Conservation (phyloP, 495 filamentous ascomycete species). For the Penicillium parvum region DNA sequence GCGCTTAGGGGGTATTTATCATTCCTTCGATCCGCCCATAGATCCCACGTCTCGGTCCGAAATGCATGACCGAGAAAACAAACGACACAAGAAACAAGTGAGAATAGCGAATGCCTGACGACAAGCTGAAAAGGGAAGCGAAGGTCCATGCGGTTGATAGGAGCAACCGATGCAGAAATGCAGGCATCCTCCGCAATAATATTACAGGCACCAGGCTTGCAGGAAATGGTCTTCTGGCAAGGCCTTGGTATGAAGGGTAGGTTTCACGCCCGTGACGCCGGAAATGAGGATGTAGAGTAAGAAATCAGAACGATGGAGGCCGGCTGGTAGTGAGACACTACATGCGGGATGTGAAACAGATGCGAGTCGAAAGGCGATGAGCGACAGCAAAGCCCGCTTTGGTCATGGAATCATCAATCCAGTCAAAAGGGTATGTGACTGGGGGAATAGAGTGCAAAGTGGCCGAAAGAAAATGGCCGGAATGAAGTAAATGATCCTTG, state of each 20-base stretch:
- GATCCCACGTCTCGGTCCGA: slow-evolving; percentile 5
- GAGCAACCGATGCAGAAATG: slow-evolving; percentile 11
- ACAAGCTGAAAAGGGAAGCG: slow-evolving; percentile 15
- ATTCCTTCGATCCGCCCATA: slow-evolving; percentile 10
- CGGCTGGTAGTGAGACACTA: not conserved
- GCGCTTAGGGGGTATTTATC: slow-evolving; percentile 27
- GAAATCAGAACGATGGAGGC: slow-evolving; percentile 1
- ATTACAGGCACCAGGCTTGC: slow-evolving; percentile 25
- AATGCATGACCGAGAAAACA: slow-evolving; percentile 11
- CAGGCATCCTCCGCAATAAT: slow-evolving; percentile 18
- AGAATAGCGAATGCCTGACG: slow-evolving; percentile 17
- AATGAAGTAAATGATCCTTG: slow-evolving; percentile 14
- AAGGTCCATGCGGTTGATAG: slow-evolving; percentile 10
- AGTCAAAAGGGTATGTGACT: slow-evolving; percentile 24
- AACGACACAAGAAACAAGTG: slow-evolving; percentile 21
- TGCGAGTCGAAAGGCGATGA: slow-evolving; percentile 22
- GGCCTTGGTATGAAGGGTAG: slow-evolving; percentile 4
- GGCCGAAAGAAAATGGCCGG: slow-evolving; percentile 6
- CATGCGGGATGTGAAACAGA: slow-evolving; percentile 1
- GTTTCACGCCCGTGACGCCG: slow-evolving; percentile 10
- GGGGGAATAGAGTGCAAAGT: slow-evolving; percentile 16
- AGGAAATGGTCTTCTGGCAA: slow-evolving; percentile 1
- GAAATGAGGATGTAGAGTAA: slow-evolving; percentile 10
- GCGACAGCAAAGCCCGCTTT: slow-evolving; percentile 49
- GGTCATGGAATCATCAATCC: slow-evolving; percentile 37